Evolutionary conservation across 768 basidiomycete species (phyloP), one percentile per base, ranked within the genome.

Genomic region (Hypholoma sublateritium): DNA sequence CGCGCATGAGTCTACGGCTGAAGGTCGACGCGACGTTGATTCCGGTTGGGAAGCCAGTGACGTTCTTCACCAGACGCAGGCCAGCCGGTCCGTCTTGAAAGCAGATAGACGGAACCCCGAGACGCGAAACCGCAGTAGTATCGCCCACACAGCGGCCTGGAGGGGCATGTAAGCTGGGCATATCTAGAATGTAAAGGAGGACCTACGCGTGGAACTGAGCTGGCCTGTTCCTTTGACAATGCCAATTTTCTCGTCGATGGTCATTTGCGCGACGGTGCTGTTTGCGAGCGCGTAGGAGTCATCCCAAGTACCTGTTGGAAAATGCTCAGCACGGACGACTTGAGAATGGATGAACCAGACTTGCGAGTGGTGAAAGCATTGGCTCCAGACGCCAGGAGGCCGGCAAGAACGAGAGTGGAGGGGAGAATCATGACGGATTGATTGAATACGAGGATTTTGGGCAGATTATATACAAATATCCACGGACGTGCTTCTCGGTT

Each of bases 1-100:
- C 76, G 49, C 82, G 79, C 76, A 89, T 88, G 8, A 90, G 70
- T 34, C 85, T 75, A 25, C 81, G 76, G 67, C 88, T 82, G 64
- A 82, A 84, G 9, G 79, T 80, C 8, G 77, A 69, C 2, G 79
- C 80, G 8, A 70, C 64, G 42, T 79, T 85, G 63, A 88, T 80
- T 0, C 82, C 86, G 1, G 88, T 73, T 0, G 89, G 88, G 46
- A 77, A 80, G 0, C 78, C 79, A 16, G 80, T 80, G 1, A 79
- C 78, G 22, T 74, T 75, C 60, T 75, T 77, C 34, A 68, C 69
- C 16, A 74, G 60, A 13, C 79, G 74, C 14, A 79, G 14, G 1
- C 80, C 80, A 13, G 79, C 79, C 0, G 80, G 80, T 5, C 80
- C 80, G 56, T 81, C 80, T 51, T 80, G 72, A 46, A 80, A 71